Conservation (phyloP, 805 yeast species). For the Lipomyces spencermartinsiae region DNA sequence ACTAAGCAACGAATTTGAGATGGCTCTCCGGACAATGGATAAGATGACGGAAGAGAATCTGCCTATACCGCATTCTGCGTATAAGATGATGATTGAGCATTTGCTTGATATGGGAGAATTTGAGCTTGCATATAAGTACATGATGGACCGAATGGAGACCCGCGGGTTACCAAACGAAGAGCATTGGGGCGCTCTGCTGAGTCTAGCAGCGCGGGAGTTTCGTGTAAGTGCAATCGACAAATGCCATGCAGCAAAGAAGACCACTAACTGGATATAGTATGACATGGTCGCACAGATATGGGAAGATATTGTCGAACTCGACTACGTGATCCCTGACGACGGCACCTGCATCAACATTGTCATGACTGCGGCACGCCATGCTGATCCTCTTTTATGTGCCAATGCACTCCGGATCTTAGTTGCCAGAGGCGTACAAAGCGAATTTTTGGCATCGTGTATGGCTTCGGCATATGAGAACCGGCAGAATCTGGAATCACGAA, state of each 20-base stretch:
- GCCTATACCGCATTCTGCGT: neutral
- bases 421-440: neutral
- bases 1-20: neutral
- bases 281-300: slow-evolving; percentile 3
- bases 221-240: neutral
- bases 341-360: slow-evolving; percentile 7
- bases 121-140: neutral
- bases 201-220: slow-evolving; percentile 3
- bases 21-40: slow-evolving; percentile 2
- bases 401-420: neutral
- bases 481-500: neutral
- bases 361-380: neutral
- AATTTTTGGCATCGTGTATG: neutral
- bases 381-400: neutral
- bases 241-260: neutral
- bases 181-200: slow-evolving; percentile 1
- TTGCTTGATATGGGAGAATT: neutral
- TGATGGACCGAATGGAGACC: neutral
- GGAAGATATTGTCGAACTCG: neutral
- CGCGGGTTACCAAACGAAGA: neutral
- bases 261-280: slow-evolving; percentile 1
- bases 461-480: neutral
- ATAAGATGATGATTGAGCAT: neutral
- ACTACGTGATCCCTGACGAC: slow-evolving; percentile 4
- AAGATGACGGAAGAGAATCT: neutral